These are phyloP conservation scores for Punica granatum DNA, from an alignment of 345 rosid genomes.

Conservation along the genomic window DNA sequence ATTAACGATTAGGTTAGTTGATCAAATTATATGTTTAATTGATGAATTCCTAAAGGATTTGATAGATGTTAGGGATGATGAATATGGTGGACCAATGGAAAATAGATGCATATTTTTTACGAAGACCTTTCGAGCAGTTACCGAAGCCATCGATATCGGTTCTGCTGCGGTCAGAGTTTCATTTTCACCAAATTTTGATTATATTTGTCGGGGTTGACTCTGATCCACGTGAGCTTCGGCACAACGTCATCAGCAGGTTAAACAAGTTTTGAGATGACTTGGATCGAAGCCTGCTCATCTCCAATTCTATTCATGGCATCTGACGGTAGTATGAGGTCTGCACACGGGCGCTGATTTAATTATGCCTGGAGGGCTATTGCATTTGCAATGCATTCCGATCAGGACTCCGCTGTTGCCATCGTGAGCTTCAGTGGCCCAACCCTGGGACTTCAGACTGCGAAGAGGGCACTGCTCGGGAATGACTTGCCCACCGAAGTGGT, in stretches of 20 bases:
- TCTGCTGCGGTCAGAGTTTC: constrained; percentile 58
- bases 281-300: constrained; percentile 58
- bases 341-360: constrained; percentile 58
- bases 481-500: constrained; percentile 53
- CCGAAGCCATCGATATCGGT: constrained; percentile 42
- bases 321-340: constrained; percentile 32
- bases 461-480: constrained; percentile 55
- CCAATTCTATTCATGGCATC: constrained; percentile 63
- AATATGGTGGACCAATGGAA: constrained; percentile 60
- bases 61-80: constrained; percentile 64
- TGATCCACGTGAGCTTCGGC: constrained; percentile 56
- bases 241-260: constrained; percentile 48
- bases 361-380: constrained; percentile 69
- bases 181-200: constrained; percentile 80
- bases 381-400: constrained; percentile 52
- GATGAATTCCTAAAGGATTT: constrained; percentile 55
- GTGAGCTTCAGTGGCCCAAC: constrained; percentile 58
- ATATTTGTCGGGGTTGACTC: constrained; percentile 73
- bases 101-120: constrained; percentile 66
- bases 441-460: constrained; percentile 66
- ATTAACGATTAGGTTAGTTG: too few species aligned
- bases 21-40: too few species aligned
- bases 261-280: constrained; percentile 41
- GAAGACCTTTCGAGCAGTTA: constrained; percentile 47
- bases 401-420: constrained; percentile 31